phyloP scores from a whole-genome alignment of 306 rosid genomes.

The Alnus glutinosa region DNA sequence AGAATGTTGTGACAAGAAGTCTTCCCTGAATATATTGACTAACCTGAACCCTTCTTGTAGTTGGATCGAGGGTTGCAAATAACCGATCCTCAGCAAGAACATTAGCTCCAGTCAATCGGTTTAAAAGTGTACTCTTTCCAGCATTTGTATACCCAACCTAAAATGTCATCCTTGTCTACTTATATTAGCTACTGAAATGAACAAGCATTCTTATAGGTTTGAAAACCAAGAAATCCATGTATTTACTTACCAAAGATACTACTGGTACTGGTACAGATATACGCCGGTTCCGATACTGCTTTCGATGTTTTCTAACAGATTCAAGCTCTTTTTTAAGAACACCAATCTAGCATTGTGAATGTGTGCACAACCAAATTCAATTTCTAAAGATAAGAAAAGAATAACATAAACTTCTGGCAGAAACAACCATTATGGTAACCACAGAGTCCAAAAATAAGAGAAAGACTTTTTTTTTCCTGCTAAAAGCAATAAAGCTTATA shows the following conservation, averaged over 20 bases:
- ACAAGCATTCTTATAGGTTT: constrained; percentile 8
- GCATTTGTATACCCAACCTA: constrained; percentile 99
- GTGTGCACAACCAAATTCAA: constrained; percentile 19
- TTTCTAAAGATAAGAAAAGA: constrained; percentile 13
- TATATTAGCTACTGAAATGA: constrained; percentile 12
- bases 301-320: constrained; percentile 83
- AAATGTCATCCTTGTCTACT: constrained; percentile 30
- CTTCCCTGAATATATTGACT: constrained; percentile 32
- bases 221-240: constrained; percentile 12
- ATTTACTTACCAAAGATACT: constrained; percentile 75
- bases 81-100: constrained; percentile 93
- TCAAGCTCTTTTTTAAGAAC: constrained; percentile 74
- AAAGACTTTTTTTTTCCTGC: not conserved
- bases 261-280: constrained; percentile 86
- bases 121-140: constrained; percentile 94
- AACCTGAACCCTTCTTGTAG: constrained; percentile 98
- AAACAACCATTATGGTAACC: not conserved
- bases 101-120: constrained; percentile 90
- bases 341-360: constrained; percentile 68
- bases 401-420: constrained; percentile 5
- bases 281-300: constrained; percentile 88
- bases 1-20: not conserved
- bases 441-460: not conserved
- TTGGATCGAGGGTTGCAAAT: constrained; percentile 98
- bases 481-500: not conserved